A percentile compares a stretch with the other conserved stretches of the same genome.
Evolutionary conservation across 2,329 filamentous ascomycete species (phyloP).

Genomic region (Rosellinia necatrix): DNA sequence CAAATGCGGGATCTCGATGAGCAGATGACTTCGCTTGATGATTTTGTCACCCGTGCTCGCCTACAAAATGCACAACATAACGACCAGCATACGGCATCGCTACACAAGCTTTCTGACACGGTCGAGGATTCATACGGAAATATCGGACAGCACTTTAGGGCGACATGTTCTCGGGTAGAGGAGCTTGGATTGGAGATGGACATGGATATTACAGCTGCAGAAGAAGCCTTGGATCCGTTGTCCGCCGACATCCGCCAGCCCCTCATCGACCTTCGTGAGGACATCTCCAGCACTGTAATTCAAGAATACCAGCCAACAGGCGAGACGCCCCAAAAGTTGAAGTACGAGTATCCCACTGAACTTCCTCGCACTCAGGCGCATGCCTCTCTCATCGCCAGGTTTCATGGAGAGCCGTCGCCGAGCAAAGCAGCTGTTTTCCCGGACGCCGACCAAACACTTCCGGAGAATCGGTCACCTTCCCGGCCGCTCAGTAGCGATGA

Average conservation of each 20-base stretch:
- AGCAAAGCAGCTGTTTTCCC: constrained; percentile 49
- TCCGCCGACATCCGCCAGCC: constrained; percentile 66
- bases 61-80: constrained; percentile 81
- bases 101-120: constrained; percentile 67
- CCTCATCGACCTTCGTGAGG: constrained; percentile 70
- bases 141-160: constrained; percentile 71
- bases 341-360: constrained; percentile 79
- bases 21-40: constrained; percentile 90
- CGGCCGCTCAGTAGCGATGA: constrained; percentile 32
- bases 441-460: constrained; percentile 41
- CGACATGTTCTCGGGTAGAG: constrained; percentile 69
- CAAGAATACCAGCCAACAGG: constrained; percentile 86
- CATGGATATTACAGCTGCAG: constrained; percentile 61
- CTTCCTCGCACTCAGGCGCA: constrained; percentile 73
- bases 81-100: constrained; percentile 66
- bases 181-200: constrained; percentile 71
- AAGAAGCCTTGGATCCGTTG: constrained; percentile 66
- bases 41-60: constrained; percentile 83
- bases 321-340: constrained; percentile 78
- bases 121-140: constrained; percentile 75
- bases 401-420: constrained; percentile 43
- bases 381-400: constrained; percentile 49
- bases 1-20: constrained; percentile 84
- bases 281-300: constrained; percentile 67
- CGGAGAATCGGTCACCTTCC: constrained; percentile 35